Base-by-base conservation (phyloP, 1,284 basidiomycete genomes). In the Cystobasidium sp. region DNA sequence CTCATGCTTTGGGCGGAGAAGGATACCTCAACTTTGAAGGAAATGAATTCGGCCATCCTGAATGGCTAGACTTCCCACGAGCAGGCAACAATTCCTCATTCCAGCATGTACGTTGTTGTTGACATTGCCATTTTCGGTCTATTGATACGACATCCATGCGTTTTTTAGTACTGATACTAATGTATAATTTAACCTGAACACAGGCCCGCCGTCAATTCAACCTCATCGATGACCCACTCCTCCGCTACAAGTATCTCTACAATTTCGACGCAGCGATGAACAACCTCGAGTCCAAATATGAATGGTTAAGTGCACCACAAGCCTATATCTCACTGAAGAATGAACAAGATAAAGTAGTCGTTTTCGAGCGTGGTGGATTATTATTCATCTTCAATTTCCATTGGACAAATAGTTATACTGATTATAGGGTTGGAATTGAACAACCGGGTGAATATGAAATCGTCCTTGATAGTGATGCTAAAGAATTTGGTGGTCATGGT, bases 51-150 rank as follows among this genome's bases (percentile, higher is more conserved):
- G 78, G 76, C 7, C 77, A 77, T 69, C 76, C 73, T 62, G 78
- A 97, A 90, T 99, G 96, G 96, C 92, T 99, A 80, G 96, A 98
- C 83, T 99, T 99, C 84, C 96, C 96, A 49, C 90, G 96, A 43
- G 92, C 89, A 78, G 96, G 96, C 16, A 99, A 99, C 81, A 87
- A 88, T 79, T 93, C 94, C 83, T 97, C 94, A 10, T 99, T 94
- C 87, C 92, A 96, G 78, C 92, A 97, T 81, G 94, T 94, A 66
- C 89, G 95, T 79, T 9, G 22, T 5, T 31, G 22, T 24, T 14
- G 31, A 12, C 56, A 12, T 56, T 14, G n/a, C n/a, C n/a, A n/a
- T n/a, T n/a, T n/a, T n/a, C n/a, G n/a, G n/a, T n/a, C n/a, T n/a
- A n/a, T n/a, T n/a, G n/a, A n/a, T n/a, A n/a, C n/a, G n/a, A n/a